These are phyloP conservation scores for Parathielavia appendiculata DNA, from an alignment of 495 filamentous ascomycete genomes.

Conservation along the genomic window DNA sequence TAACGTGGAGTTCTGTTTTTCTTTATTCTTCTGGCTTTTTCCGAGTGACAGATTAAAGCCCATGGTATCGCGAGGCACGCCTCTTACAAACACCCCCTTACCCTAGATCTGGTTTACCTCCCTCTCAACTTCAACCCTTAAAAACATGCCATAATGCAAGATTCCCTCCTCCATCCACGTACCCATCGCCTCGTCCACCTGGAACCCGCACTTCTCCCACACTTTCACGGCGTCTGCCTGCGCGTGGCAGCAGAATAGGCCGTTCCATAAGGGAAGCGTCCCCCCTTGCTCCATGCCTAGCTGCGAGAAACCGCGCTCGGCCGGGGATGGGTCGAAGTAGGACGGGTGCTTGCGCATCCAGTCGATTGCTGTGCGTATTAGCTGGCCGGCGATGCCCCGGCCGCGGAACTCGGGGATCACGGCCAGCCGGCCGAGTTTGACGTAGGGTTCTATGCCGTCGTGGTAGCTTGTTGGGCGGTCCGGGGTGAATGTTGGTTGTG, in stretches of 20 bases:
- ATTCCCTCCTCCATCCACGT: slow-evolving; percentile 81
- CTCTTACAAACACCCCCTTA: neutral
- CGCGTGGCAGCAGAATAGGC: slow-evolving; percentile 69
- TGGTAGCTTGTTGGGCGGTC: slow-evolving; percentile 44
- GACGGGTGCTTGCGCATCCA: slow-evolving; percentile 57
- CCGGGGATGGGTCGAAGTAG: slow-evolving; percentile 45
- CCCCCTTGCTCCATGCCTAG: slow-evolving; percentile 25
- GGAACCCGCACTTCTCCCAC: slow-evolving; percentile 66
- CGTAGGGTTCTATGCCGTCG: slow-evolving; percentile 61
- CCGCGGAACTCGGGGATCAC: slow-evolving; percentile 58
- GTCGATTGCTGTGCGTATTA: slow-evolving; percentile 56
- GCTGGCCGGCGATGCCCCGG: slow-evolving; percentile 52
- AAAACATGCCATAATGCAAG: slow-evolving; percentile 76
- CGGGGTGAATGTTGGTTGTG: slow-evolving; percentile 28
- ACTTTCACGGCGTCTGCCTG: slow-evolving; percentile 55
- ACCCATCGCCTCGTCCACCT: slow-evolving; percentile 63
- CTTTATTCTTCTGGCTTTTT: neutral
- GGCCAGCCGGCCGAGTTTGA: slow-evolving; percentile 75
- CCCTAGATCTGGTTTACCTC: neutral
- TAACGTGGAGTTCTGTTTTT: slow-evolving; percentile 15
- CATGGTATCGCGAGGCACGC: slow-evolving; percentile 10
- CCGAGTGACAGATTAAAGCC: neutral
- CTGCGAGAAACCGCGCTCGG: slow-evolving; percentile 41
- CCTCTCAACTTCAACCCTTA: slow-evolving; percentile 28
- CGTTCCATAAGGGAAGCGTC: slow-evolving; percentile 53